Percentiles rank a stretch among this genome's conserved stretches.
Conservation (phyloP, 2,329 filamentous ascomycete species). For the Venturiaceae sp. region DNA sequence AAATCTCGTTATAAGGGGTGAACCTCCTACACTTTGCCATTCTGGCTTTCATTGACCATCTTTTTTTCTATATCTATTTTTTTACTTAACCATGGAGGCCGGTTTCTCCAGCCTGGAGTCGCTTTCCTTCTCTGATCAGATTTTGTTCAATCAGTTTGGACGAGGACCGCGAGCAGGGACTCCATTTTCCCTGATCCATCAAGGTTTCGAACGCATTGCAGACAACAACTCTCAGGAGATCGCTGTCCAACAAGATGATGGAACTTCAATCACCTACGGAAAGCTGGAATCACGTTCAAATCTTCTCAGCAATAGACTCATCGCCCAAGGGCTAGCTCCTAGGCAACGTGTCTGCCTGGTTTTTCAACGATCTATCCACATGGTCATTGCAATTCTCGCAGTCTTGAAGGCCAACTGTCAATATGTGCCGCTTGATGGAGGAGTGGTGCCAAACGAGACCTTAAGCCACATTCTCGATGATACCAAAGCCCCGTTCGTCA, state of each 20-base stretch:
- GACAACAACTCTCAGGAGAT: background rate
- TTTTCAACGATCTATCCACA: constrained; percentile 45
- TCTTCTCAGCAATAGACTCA: background rate
- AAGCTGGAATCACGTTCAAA: background rate
- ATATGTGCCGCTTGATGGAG: constrained; percentile 51
- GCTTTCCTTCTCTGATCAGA: background rate
- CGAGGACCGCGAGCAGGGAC: background rate
- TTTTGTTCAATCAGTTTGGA: background rate
- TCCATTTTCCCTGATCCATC: background rate
- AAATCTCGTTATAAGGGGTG: too few relatives aligned
- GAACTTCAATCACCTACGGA: background rate
- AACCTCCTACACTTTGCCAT: too few relatives aligned
- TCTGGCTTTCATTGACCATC: too few relatives aligned
- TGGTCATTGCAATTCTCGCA: constrained; percentile 48
- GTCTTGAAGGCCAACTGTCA: constrained; percentile 48
- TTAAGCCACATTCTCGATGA: constrained; percentile 41
- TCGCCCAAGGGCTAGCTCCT: background rate
- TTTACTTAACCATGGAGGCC: background rate
- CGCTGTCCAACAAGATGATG: background rate
- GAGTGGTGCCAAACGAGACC: constrained; percentile 38
- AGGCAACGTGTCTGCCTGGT: constrained; percentile 44
- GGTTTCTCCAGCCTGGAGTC: background rate
- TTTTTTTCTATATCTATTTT: too few relatives aligned
- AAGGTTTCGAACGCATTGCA: background rate
- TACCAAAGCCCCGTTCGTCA: constrained; percentile 18